Conservation (phyloP, 257 asterid species). For the Nicotiana tomentosiformis region DNA sequence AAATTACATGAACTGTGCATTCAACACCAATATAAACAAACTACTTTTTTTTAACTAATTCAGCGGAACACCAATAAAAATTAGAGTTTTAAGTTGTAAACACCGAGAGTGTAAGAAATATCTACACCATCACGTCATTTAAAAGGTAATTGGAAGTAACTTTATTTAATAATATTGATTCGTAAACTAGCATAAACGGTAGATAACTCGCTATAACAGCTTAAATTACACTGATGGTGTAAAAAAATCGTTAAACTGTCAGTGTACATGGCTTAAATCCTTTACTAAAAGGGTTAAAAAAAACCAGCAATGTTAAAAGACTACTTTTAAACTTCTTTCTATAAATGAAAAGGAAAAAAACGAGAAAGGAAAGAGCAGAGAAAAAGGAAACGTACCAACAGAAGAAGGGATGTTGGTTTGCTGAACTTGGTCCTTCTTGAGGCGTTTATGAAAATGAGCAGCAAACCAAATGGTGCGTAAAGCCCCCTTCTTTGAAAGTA, state of each 20-base stretch:
- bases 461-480: conserved; percentile 85
- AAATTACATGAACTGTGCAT: neutral
- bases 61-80: neutral
- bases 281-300: too few species aligned
- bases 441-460: conserved; percentile 71
- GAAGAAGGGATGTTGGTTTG: conserved; percentile 61
- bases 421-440: conserved; percentile 50
- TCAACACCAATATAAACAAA: neutral
- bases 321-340: neutral
- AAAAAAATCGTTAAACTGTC: too few species aligned
- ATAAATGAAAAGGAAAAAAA: neutral
- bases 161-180: too few species aligned
- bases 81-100: too few species aligned
- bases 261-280: too few species aligned
- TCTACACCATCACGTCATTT: too few species aligned
- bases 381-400: conserved; percentile 50
- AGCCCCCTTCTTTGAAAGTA: conserved; percentile 74
- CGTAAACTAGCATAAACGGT: too few species aligned
- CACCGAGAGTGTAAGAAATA: too few species aligned
- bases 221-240: too few species aligned
- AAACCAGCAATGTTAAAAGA: neutral
- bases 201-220: too few species aligned
- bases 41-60: neutral
- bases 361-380: neutral
- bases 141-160: too few species aligned